Evolutionary conservation across 148 eudicot species (phyloP), one percentile per base, ranked within the genome.

Genomic region (Hydrangea macrophylla): DNA sequence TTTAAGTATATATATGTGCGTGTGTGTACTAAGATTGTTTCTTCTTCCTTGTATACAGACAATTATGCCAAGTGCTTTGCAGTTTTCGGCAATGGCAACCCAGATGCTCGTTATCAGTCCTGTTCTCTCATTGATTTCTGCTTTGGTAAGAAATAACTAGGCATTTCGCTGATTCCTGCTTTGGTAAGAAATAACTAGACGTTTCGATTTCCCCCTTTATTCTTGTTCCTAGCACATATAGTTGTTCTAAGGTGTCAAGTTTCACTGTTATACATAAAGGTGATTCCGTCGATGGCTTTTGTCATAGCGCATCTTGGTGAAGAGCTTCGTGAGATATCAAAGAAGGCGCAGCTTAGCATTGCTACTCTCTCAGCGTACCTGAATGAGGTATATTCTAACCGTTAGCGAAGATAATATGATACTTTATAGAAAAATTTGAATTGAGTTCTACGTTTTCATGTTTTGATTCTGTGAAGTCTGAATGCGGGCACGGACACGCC

Each of bases 81-180:
- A 94, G 76, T 56, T 90, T 74, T 77, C 85, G 30, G 86, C 97
- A 69, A 88, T 94, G 98, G 95, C 86, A 53, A 84, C 83, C 36
- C 96, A 86, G 72, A 94, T 94, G 97, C 51, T 94, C 78, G 82
- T 69, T 58, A 87, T 88, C 67, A 94, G 92, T 76, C 98, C 96
- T 18, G 48, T 73, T 45, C 86, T 94, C 30, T 78, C 98, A 8
- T 69, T 80, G 20, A 70, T 85, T 61, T 88, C 96, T 68, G 92
- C 91, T 24, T 65, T 88, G 91, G 98, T 94, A 70, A 86, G 87
- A 63, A 74, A 72, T 53, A n/a, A n/a, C n/a, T n/a, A n/a, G n/a
- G n/a, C n/a, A n/a, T n/a, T n/a, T n/a, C n/a, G n/a, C n/a, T n/a
- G n/a, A n/a, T n/a, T n/a, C n/a, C n/a, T n/a, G n/a, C n/a, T n/a